Percentiles rank a stretch among this genome's conserved stretches.
Evolutionary conservation across 2,329 filamentous ascomycete species (phyloP).

Genomic region (Hirsutella minnesotensis): DNA sequence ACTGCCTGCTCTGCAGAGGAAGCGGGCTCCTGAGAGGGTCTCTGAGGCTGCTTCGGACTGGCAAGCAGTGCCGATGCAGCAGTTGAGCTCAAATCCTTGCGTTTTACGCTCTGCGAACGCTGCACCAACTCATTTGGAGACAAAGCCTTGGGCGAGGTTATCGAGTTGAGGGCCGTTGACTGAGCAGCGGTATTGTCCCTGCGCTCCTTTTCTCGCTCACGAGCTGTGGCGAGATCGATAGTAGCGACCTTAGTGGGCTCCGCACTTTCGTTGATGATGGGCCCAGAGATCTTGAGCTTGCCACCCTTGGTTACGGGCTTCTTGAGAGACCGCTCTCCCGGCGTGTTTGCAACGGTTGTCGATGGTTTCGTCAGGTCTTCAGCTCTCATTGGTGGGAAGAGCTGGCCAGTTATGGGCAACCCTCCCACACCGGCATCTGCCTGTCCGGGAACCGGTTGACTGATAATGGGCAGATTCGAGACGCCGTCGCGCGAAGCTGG

Average conservation of each 20-base stretch:
- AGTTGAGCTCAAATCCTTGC: conserved; percentile 21
- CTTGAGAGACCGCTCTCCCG: conserved; percentile 12
- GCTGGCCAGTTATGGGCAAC: conserved; percentile 24
- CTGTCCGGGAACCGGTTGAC: conserved; percentile 23
- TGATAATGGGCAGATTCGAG: conserved; percentile 23
- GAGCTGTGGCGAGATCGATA: conserved; percentile 37
- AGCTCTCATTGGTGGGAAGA: conserved; percentile 29
- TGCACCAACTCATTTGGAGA: conserved; percentile 20
- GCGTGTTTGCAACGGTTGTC: conserved; percentile 7
- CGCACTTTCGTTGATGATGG: conserved; percentile 24
- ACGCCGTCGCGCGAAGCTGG: conserved; percentile 6
- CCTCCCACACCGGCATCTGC: conserved; percentile 24
- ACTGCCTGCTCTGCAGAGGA: conserved; percentile 6
- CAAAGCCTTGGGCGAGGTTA: conserved; percentile 21
- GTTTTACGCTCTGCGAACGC: conserved; percentile 22
- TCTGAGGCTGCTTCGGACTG: conserved; percentile 1
- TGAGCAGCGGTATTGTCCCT: conserved; percentile 17
- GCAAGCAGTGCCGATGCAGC: not conserved
- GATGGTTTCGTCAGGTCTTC: conserved; percentile 8
- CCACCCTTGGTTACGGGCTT: conserved; percentile 17
- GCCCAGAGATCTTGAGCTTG: conserved; percentile 37
- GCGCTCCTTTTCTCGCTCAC: conserved; percentile 31
- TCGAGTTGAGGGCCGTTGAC: conserved; percentile 17
- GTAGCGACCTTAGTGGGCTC: conserved; percentile 35
- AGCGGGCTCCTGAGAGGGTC: conserved; percentile 3